These are phyloP conservation scores for Candida insectalens DNA, from an alignment of 805 yeast genomes.

Conservation along the genomic window DNA sequence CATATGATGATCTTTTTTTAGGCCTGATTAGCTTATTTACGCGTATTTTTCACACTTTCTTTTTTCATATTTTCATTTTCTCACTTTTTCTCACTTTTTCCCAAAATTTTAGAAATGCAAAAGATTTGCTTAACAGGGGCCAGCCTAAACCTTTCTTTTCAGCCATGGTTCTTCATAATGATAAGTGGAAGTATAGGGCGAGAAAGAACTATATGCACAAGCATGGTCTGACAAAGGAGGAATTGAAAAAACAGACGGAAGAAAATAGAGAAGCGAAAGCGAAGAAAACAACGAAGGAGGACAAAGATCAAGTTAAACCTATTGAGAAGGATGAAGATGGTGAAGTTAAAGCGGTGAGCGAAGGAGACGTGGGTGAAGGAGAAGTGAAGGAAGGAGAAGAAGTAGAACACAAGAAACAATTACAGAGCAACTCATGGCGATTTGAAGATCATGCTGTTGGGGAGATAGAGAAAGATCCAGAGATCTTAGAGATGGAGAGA, in stretches of 20 bases:
- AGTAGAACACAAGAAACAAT: constrained; percentile 3
- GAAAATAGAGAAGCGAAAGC: constrained; percentile 1
- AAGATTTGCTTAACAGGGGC: no score
- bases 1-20: no score
- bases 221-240: constrained; percentile 28
- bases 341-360: not conserved
- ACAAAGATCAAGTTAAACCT: no score
- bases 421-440: constrained; percentile 20
- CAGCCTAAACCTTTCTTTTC: no score
- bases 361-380: not conserved
- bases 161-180: constrained; percentile 41
- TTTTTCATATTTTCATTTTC: no score
- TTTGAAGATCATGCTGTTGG: constrained; percentile 11
- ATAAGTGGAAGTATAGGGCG: constrained; percentile 42
- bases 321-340: constrained; percentile 3
- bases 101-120: no score
- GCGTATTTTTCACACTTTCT: no score
- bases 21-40: no score
- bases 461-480: constrained; percentile 5
- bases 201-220: constrained; percentile 31
- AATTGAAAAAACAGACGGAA: constrained; percentile 4
- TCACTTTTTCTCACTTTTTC: no score
- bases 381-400: constrained; percentile 7
- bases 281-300: constrained; percentile 1
- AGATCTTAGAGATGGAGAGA: constrained; percentile 4